Conservation (phyloP, 1,139 yeast species). For the Debaryomyces robertsiae region DNA sequence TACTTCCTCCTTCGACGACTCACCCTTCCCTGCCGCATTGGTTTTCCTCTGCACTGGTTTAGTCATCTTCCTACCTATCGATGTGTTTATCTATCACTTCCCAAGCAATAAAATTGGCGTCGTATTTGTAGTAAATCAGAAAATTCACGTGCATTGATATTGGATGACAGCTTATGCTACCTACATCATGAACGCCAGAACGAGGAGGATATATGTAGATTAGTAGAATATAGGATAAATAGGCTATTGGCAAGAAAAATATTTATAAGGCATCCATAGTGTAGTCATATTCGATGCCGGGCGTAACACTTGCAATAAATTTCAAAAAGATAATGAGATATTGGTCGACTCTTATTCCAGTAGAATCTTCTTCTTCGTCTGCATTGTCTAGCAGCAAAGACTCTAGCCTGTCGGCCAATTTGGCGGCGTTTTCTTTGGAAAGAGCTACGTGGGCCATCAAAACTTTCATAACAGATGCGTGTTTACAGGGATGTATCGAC, state of each 20-base stretch:
- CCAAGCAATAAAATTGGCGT: too few species aligned
- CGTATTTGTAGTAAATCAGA: too few species aligned
- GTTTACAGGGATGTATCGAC: constrained; percentile 95
- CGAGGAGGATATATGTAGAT: too few species aligned
- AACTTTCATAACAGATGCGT: constrained; percentile 91
- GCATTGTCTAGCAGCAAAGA: constrained; percentile 20
- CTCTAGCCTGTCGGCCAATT: constrained; percentile 21
- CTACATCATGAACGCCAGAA: too few species aligned
- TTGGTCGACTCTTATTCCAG: constrained; percentile 78
- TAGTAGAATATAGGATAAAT: constrained; percentile 2
- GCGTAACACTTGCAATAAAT: constrained; percentile 95
- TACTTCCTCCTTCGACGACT: not conserved
- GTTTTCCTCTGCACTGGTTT: constrained; percentile 7
- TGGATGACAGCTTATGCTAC: too few species aligned
- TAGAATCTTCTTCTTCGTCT: constrained; percentile 33
- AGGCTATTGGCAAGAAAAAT: too few species aligned
- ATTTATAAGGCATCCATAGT: constrained; percentile 82
- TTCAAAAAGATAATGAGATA: constrained; percentile 86
- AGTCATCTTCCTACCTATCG: not conserved
- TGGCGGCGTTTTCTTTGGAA: constrained; percentile 19
- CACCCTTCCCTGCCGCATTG: not conserved
- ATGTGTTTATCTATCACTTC: not conserved
- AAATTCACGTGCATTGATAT: too few species aligned
- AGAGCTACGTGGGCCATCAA: constrained; percentile 60
- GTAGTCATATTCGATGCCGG: constrained; percentile 95